Evolutionary conservation across 140 eudicot genomes (phyloP), one percentile per base, ranked within the genome.

Genomic region (Oenanthe javanica): DNA sequence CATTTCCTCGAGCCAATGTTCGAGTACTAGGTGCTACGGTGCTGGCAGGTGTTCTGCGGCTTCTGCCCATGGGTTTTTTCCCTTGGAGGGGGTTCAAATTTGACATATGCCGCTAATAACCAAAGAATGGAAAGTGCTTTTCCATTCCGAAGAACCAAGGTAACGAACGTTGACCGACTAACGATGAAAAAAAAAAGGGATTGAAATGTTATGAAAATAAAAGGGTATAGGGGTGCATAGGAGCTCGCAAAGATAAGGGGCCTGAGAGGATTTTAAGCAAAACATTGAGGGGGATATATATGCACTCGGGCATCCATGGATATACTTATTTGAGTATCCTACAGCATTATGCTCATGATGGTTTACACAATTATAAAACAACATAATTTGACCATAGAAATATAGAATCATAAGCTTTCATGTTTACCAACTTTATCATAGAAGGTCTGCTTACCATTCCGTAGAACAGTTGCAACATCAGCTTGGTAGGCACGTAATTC

Each of bases 401-500:
- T 21, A 79, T 31, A 71, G 70, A 23, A 25, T 73, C 47, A 75
- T 78, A 27, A 75, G 80, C 43, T 54, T 61, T 61, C 42, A 79
- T 15, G 49, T 72, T 79, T 25, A 46, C 75, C 43, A 21, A 66
- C 13, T 40, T 79, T 19, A 81, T 51, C 72, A 40, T 75, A 70
- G 54, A 57, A 64, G 43, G 63, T 72, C 73, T 75, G 14, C n/a
- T 84, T 94, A 94, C 98, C 97, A 87, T 94, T 94, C 81, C 98
- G 90, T 82, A 92, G 82, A 83, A 94, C 96, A 78, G 97, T 92
- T 59, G 98, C 98, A 71, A 94, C 93, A 87, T 94, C 98, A 61
- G 98, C 98, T 88, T 94, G 98, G 89, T 94, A 94, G 59, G 98
- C 98, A 70, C 98, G 96, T 76, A 94, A 82, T 84, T 94, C 98